Evolutionary conservation across 495 filamentous ascomycete species (phyloP), one percentile per base, ranked within the genome.

Genomic region (Venustampulla echinocandica): DNA sequence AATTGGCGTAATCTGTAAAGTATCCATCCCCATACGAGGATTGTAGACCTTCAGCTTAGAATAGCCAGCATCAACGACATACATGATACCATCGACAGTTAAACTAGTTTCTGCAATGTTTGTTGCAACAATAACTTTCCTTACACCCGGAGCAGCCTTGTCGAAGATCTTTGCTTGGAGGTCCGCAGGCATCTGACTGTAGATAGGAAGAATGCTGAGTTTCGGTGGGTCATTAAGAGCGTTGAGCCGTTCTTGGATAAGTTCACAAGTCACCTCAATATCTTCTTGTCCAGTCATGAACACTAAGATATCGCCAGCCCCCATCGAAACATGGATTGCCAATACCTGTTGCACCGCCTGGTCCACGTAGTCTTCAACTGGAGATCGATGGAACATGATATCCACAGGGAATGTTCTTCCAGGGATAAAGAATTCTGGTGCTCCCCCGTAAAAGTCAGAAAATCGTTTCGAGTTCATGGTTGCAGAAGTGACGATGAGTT

Each of bases 221-320:
- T 94, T 89, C 7, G 90, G 87, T 1, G 93, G 93, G 59, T 97
- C 90, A 50, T 96, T 97, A 9, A 99, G 74, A 47, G 90, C 66
- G 49, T 87, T 84, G n/a, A 99, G 64, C 23, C 93, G 70, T 58
- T 99, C 92, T 34, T 83, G 86, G 18, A 95, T 74, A 1, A 96
- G 70, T 54, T 97, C 93, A 58, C 93, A 99, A 0, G 93, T 97
- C 27, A 85, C 80, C 66, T 97, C 92, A 47, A 99, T 99, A 58
- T 99, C 93, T 67, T 99, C 93, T 65, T 96, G 90, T 23, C 93
- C 93, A 2, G 93, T 99, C 93, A 99, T 99, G 64, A 99, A 99
- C 14, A 96, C 89, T 15, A 99, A 71, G 46, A 99, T 96, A 62
- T 99, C 93, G 18, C 93, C 93, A 10, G 78, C 63, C 1, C 84